Evolutionary conservation across 2,329 filamentous ascomycete species (phyloP), one percentile per base, ranked within the genome.

Genomic region (Cladosporium sp.): DNA sequence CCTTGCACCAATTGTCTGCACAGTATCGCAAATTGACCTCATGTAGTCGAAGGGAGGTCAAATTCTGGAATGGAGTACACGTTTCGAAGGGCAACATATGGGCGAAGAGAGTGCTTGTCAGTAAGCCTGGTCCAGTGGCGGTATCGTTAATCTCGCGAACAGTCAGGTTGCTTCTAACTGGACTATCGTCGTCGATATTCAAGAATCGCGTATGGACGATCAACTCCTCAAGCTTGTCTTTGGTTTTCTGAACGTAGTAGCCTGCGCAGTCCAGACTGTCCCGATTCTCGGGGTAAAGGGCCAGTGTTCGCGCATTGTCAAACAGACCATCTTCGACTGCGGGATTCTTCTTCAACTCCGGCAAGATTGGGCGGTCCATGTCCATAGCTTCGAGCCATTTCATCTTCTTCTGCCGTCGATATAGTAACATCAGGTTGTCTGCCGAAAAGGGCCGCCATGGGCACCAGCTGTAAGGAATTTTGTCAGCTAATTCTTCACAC

Each of bases 381-480:
- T 80, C 76, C 68, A 83, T 82, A 60, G 78, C 80, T 68, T 84
- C 81, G 21, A 84, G 74, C 79, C 80, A 82, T 67, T 80, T 80
- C 77, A 84, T 78, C 61, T 77, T 75, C 70, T 78, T 80, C 76
- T 84, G 82, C 68, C 80, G 82, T 69, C 78, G 78, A 71, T 82
- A 82, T 11, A 84, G 76, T 49, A 84, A 69, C 21, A 82, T 66
- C 67, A 83, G 72, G 64, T 83, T 84, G 49, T 83, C 82, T 21
- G 78, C 76, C 5, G 79, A 80, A 68, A 84, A 83, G 0, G 79
- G 75, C 57, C 77, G 77, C 82, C 81, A 84, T 18, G 81, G 81
- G 72, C 82, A 80, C 82, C 82, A 84, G 64, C 75, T 77, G 59
- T 68, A 66, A 59, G 26, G 24, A 58, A 28, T 41, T 66, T 11